These are phyloP conservation scores for Colletotrichum sp. DNA, from an alignment of 2,329 filamentous ascomycete species.

Conservation along the genomic window DNA sequence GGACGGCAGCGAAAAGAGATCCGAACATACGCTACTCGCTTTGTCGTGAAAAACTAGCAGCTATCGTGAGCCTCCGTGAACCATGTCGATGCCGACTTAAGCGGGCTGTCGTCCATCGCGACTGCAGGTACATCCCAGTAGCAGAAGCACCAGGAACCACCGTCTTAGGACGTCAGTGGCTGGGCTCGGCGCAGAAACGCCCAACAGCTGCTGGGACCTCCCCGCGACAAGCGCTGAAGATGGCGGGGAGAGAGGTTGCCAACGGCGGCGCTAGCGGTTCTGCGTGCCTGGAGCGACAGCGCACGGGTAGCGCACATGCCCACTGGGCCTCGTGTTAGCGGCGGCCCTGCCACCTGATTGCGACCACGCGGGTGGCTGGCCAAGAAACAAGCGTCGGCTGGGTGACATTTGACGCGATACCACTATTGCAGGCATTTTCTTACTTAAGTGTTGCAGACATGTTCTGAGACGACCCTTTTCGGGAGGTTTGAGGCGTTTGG, in stretches of 20 bases:
- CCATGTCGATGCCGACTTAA: not conserved
- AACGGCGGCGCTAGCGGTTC: not conserved
- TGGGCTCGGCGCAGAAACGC: not conserved
- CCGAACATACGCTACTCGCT: not conserved
- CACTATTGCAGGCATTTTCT: not conserved
- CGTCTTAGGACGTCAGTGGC: not conserved
- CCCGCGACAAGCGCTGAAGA: slow-evolving; percentile 10
- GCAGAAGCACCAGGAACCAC: not conserved
- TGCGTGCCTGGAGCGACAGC: slow-evolving; percentile 4
- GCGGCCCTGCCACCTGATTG: slow-evolving; percentile 4
- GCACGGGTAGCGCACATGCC: not conserved
- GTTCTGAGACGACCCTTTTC: not conserved
- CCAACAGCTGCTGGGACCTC: not conserved
- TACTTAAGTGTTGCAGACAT: slow-evolving; percentile 4
- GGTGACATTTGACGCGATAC: not conserved
- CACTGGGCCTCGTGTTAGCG: not conserved
- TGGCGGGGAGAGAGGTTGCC: not conserved
- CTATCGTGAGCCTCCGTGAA: not conserved
- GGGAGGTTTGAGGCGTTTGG: not conserved
- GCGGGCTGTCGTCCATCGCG: not conserved
- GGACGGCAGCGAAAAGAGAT: not conserved
- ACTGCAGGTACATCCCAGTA: not conserved
- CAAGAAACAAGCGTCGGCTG: not conserved
- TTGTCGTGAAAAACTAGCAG: not conserved
- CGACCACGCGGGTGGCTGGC: slow-evolving; percentile 8